Conservation (phyloP, 2,329 filamentous ascomycete species). For the Fusarium sp. region DNA sequence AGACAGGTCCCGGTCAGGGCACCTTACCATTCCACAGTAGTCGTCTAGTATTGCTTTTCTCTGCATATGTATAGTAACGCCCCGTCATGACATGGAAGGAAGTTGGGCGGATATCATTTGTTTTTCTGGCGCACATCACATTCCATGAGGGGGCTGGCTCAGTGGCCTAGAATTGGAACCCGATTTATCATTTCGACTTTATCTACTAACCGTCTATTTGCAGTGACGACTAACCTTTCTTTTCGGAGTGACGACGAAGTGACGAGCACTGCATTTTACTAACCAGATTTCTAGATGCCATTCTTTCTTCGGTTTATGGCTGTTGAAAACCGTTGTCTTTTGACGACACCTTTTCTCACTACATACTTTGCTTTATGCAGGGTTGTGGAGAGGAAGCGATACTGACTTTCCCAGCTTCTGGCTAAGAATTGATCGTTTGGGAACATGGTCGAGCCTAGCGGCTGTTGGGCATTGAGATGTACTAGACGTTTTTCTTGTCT, state of each 20-base stretch:
- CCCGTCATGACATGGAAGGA: constrained; percentile 35
- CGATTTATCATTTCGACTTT: constrained; percentile 29
- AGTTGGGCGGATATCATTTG: background rate
- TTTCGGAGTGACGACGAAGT: constrained; percentile 43
- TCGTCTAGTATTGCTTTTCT: background rate
- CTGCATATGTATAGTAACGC: constrained; percentile 43
- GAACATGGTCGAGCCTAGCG: too few relatives aligned
- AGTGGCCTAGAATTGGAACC: constrained; percentile 43
- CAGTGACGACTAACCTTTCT: constrained; percentile 41
- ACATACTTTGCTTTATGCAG: constrained; percentile 57
- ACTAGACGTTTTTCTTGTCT: too few relatives aligned
- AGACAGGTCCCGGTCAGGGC: too few relatives aligned
- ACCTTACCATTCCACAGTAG: background rate
- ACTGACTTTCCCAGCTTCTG: background rate
- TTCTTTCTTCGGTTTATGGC: constrained; percentile 26
- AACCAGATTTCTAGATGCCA: constrained; percentile 5
- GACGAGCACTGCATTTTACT: constrained; percentile 11
- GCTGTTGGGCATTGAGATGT: too few relatives aligned
- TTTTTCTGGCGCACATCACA: constrained; percentile 32
- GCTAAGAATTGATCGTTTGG: too few relatives aligned
- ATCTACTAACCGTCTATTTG: constrained; percentile 43
- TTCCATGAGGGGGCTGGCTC: constrained; percentile 35
- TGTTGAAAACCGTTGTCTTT: constrained; percentile 35
- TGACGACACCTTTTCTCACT: constrained; percentile 62
- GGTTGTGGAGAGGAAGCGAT: constrained; percentile 60